Conservation (phyloP, 345 rosid genomes). For the Orychophragmus violaceus region DNA sequence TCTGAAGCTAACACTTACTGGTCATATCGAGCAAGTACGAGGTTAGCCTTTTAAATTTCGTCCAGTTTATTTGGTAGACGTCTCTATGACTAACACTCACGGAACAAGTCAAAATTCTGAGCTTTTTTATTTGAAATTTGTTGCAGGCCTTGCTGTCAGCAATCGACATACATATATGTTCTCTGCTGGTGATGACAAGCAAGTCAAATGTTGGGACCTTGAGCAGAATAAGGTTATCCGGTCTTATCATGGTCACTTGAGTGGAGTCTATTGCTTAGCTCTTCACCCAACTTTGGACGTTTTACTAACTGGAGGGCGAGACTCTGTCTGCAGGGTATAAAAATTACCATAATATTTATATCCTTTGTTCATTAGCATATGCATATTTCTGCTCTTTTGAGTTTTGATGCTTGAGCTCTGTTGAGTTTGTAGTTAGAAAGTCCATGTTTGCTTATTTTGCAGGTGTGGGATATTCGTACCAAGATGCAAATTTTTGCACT, state of each 20-base stretch:
- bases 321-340: constrained; percentile 96
- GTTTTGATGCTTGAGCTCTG: neutral
- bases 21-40: constrained; percentile 94
- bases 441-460: constrained; percentile 28
- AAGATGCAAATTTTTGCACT: constrained; percentile 96
- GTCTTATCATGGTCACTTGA: constrained; percentile 96
- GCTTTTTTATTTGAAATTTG: neutral
- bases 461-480: constrained; percentile 99
- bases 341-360: neutral
- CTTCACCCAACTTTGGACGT: constrained; percentile 90
- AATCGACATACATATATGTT: constrained; percentile 86
- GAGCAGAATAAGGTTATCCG: constrained; percentile 99
- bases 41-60: constrained; percentile 42
- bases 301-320: constrained; percentile 94
- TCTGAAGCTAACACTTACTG: constrained; percentile 88
- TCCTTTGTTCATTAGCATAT: neutral
- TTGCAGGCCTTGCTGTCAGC: constrained; percentile 91
- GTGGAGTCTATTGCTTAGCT: constrained; percentile 98
- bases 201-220: constrained; percentile 99
- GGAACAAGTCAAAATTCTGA: neutral
- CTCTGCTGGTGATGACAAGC: constrained; percentile 99
- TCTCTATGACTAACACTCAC: neutral
- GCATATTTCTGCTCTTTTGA: neutral
- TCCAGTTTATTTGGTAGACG: neutral
- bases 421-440: constrained; percentile 13